Evolutionary conservation across 108 stramenopile genomes (phyloP).

Genomic region (Skeletonema costatum): DNA sequence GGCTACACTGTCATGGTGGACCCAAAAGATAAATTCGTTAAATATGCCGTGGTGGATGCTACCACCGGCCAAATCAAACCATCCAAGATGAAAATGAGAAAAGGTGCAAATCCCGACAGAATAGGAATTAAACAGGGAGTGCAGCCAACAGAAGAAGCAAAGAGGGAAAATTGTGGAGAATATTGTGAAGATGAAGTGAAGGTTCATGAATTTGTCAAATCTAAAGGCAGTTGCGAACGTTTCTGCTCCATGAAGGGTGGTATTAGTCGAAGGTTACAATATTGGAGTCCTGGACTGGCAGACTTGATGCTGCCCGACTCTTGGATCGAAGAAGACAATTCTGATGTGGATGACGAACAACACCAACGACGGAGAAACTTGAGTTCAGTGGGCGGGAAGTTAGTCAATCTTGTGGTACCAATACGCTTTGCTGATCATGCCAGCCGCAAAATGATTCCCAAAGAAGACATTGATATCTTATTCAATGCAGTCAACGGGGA

Average conservation of each 20-base stretch:
- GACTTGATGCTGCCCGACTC: background rate
- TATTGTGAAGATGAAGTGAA: conserved; percentile 4
- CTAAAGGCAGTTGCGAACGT: background rate
- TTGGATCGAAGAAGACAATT: background rate
- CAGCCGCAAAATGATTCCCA: background rate
- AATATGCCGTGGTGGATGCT: conserved; percentile 13
- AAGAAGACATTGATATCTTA: conserved; percentile 2
- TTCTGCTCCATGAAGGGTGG: background rate
- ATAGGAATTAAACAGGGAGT: background rate
- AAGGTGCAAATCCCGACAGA: background rate
- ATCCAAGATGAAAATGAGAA: conserved; percentile 7
- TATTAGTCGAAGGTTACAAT: background rate
- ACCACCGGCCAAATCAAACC: conserved; percentile 8
- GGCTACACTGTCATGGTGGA: conserved; percentile 22
- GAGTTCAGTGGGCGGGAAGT: background rate
- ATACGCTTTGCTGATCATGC: conserved; percentile 23
- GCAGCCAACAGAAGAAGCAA: conserved; percentile 5
- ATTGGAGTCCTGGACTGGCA: background rate
- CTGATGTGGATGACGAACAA: background rate
- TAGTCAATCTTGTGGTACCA: conserved; percentile 21
- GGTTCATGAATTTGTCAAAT: background rate
- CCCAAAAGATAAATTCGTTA: conserved; percentile 15
- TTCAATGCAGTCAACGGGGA: conserved; percentile 16
- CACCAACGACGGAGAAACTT: background rate
- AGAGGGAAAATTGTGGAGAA: conserved; percentile 1